phyloP scores from a whole-genome alignment of 305 asterid species.

The Fraxinus angustifolia region DNA sequence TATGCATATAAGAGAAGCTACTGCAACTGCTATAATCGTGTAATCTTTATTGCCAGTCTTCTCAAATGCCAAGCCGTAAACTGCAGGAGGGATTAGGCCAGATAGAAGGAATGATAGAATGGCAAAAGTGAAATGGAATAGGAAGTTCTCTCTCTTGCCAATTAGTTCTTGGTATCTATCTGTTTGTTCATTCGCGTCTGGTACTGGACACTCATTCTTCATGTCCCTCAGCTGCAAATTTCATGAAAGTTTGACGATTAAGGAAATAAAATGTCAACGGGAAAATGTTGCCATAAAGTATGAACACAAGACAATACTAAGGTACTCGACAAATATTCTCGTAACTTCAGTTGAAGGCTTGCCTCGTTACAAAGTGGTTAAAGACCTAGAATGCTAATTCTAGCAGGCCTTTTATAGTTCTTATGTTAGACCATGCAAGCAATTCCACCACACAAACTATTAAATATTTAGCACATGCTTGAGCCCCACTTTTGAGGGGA shows the following conservation, averaged over 20 bases:
- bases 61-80: slow-evolving; percentile 51
- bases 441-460: neutral
- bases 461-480: no score
- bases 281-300: neutral
- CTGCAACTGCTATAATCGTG: slow-evolving; percentile 47
- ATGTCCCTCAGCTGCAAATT: slow-evolving; percentile 43
- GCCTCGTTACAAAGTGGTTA: neutral
- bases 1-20: slow-evolving; percentile 46
- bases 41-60: slow-evolving; percentile 40
- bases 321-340: neutral
- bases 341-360: neutral
- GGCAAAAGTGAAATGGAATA: slow-evolving; percentile 41
- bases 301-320: neutral
- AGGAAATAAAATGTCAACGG: neutral
- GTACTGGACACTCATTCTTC: slow-evolving; percentile 26
- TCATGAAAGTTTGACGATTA: neutral
- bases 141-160: slow-evolving; percentile 45
- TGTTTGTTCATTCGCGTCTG: neutral
- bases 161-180: slow-evolving; percentile 41
- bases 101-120: slow-evolving; percentile 47
- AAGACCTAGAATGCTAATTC: neutral
- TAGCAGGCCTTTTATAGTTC: neutral
- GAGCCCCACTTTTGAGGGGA: no score
- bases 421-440: neutral
- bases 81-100: slow-evolving; percentile 49